Percentiles rank a stretch among this genome's conserved stretches.
These are phyloP conservation scores for Wickerhamomyces xylosicus DNA, from an alignment of 805 yeast genomes.

Conservation along the genomic window DNA sequence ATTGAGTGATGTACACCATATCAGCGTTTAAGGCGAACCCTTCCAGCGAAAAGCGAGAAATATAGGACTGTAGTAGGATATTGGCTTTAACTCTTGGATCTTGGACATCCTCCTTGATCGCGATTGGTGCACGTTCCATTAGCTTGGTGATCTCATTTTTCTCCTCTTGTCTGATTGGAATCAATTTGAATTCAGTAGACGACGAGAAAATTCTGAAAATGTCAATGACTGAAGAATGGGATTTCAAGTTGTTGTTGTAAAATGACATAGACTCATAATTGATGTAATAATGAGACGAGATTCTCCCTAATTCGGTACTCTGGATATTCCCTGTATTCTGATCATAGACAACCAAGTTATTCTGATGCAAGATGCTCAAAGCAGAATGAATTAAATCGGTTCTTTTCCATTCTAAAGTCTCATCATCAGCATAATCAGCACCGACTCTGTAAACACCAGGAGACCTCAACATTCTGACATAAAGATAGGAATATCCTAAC, in stretches of 20 bases:
- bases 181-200: constrained; percentile 77
- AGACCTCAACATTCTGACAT: constrained; percentile 63
- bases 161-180: constrained; percentile 85
- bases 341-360: constrained; percentile 54
- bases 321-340: constrained; percentile 33
- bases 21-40: constrained; percentile 92
- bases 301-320: constrained; percentile 65
- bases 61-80: constrained; percentile 73
- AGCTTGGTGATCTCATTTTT: constrained; percentile 59
- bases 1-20: constrained; percentile 87
- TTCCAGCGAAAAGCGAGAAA: constrained; percentile 64
- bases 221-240: constrained; percentile 62
- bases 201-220: constrained; percentile 65
- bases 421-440: constrained; percentile 46
- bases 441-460: constrained; percentile 74
- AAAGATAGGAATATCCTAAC: constrained; percentile 73
- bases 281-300: constrained; percentile 83
- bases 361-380: constrained; percentile 41
- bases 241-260: constrained; percentile 53
- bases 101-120: constrained; percentile 60
- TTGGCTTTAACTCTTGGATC: constrained; percentile 75
- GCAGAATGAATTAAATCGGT: constrained; percentile 73
- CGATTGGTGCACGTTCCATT: constrained; percentile 72
- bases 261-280: constrained; percentile 60
- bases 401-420: constrained; percentile 39